These are phyloP conservation scores for Fusarium veterinarium DNA, from an alignment of 2,329 filamentous ascomycete species.

Conservation along the genomic window DNA sequence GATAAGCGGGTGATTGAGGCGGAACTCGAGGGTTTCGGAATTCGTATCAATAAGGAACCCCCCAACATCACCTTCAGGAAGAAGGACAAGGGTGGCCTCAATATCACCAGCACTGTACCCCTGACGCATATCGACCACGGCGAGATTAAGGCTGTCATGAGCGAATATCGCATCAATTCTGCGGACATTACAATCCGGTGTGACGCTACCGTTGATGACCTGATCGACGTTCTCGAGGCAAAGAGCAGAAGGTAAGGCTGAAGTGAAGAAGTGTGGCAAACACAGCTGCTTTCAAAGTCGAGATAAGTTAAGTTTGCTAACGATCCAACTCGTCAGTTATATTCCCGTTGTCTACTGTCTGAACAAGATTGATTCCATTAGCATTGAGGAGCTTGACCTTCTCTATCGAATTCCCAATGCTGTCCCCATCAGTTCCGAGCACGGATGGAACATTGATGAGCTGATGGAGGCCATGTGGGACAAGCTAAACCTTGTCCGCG, in stretches of 20 bases:
- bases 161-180: slow-evolving; percentile 95
- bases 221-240: slow-evolving; percentile 95
- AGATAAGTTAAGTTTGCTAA: slow-evolving; percentile 24
- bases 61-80: slow-evolving; percentile 99
- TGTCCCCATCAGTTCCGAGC: slow-evolving; percentile 95
- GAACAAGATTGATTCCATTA: slow-evolving; percentile 99
- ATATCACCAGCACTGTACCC: slow-evolving; percentile 93
- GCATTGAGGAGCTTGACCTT: slow-evolving; percentile 95
- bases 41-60: slow-evolving; percentile 95
- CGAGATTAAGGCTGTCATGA: slow-evolving; percentile 98
- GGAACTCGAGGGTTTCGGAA: slow-evolving; percentile 96
- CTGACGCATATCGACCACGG: slow-evolving; percentile 93
- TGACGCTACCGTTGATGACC: slow-evolving; percentile 95
- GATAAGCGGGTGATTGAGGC: slow-evolving; percentile 96
- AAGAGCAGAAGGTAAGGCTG: slow-evolving; percentile 73
- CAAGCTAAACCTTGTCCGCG: slow-evolving; percentile 87
- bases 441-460: slow-evolving; percentile 98
- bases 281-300: background rate
- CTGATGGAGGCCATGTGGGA: slow-evolving; percentile 99
- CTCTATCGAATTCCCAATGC: slow-evolving; percentile 97
- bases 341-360: slow-evolving; percentile 99
- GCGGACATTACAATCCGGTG: slow-evolving; percentile 98
- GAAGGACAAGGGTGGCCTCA: slow-evolving; percentile 98
- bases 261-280: slow-evolving; percentile 6
- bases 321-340: slow-evolving; percentile 68